Evolutionary conservation across 2,329 filamentous ascomycete genomes (phyloP), one percentile per base, ranked within the genome.

Genomic region (Pseudogymnoascus sp.): DNA sequence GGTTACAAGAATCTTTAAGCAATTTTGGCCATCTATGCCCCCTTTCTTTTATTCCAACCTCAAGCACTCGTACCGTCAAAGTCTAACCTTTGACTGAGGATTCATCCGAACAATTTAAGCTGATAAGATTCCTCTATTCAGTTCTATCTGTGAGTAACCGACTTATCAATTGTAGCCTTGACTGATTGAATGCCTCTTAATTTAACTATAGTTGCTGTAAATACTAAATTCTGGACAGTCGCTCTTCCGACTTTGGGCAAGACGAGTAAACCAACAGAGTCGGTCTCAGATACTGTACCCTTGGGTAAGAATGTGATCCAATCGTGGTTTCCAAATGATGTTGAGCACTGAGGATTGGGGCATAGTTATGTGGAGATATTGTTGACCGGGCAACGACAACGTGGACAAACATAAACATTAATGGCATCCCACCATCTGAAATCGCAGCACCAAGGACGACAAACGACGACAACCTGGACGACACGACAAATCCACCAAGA

Each of bases 401-500:
- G 15, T 38, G 5, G 19, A 17, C 15, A 61, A 61, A 61, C 59
- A 60, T 60, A 61, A 61, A 38, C 35, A 42, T 38, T 17, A 4
- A 61, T 40, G 8, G 33, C 19, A 61, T 40, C 33, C 19, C 59
- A 61, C 59, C 33, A 61, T 19, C 10, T 17, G 21, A 42, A 61
- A 40, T 42, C 33, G 21, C 59, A 61, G 40, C 33, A 61, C 59
- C 59, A 61, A 61, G 19, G 33, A 61, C 62, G 19, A 65, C 63
- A 53, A 65, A 62, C 28, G 17, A 57, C 28, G 50, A 57, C 50
- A 21, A 19, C 50, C 50, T 57, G 50, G 50, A 57, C 50, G 50
- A 57, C 50, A 68, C 65, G 17, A 67, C 65, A 62, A 66, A 66
- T 62, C 57, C 21, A 64, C 62, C 67, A 73, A 69, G 68, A 78